Evolutionary conservation across 192 early-diverging fungal genomes (phyloP), one percentile per base, ranked within the genome.

Genomic region (Rhizophagus prolifer): DNA sequence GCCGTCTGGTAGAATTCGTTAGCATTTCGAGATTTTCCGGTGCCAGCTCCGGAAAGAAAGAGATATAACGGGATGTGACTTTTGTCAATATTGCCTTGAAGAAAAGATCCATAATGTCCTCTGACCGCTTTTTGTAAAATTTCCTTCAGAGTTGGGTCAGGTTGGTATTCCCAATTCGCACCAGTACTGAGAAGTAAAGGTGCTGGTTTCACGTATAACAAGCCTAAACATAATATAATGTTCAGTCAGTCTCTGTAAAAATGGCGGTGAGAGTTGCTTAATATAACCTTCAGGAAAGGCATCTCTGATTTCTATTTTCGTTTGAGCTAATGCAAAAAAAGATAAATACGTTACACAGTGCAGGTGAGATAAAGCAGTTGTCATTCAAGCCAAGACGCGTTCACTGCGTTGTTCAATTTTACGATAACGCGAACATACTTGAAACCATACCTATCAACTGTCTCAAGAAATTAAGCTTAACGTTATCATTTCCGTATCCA

Each of bases 1-100:
- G 63, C 74, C 25, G 63, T 75, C 16, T 65, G 21, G 34, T 66
- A 9, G 44, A 75, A 75, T 70, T 77, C 76, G 12, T 31, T 41
- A 70, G 74, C 74, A 41, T 68, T 76, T 64, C 74, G 68, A 76
- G 68, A 76, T 68, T 77, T 77, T 77, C 76, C 76, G 21, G 41
- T 77, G 7, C 75, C 65, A 69, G 75, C 65, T 69, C 38, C 23
- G 36, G 68, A 77, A 70, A 72, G 76, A 36, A 77, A 77, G 28
- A 77, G 38, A 46, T 70, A 67, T 23, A 77, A 34, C 28, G 69
- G 69, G 3, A 66, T 9, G 34, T 65, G 1, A 21, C 2, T 69
- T 65, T 67, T 75, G 12, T 58, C 67, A 30, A 63, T 14, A 58
- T 23, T 13, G 7, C 28, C 62, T 50, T 26, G 16, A 38, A n/a